phyloP scores from a whole-genome alignment of 176 grass and related monocot species.

The Bothriochloa decipiens region DNA sequence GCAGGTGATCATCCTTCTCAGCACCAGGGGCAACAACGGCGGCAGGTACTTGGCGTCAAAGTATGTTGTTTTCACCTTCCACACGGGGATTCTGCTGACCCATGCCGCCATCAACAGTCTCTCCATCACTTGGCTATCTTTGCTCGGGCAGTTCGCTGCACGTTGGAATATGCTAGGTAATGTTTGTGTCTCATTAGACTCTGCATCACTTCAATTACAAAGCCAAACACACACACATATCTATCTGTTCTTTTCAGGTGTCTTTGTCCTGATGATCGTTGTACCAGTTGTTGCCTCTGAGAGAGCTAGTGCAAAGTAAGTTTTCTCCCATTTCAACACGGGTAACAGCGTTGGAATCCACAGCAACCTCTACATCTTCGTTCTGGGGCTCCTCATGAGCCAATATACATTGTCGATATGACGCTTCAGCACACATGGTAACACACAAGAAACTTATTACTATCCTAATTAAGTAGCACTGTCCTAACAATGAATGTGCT shows the following conservation, averaged over 20 bases:
- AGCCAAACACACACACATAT: background rate
- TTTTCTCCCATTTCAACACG: constrained; percentile 85
- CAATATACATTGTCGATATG: constrained; percentile 74
- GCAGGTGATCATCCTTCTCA: constrained; percentile 76
- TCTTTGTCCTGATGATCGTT: constrained; percentile 75
- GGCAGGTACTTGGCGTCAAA: constrained; percentile 78
- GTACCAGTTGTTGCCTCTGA: constrained; percentile 76
- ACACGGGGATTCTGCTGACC: constrained; percentile 67
- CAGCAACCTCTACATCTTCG: constrained; percentile 75
- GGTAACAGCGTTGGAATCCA: constrained; percentile 76
- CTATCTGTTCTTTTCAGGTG: constrained; percentile 42
- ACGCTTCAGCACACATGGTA: constrained; percentile 69
- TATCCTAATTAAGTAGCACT: background rate
- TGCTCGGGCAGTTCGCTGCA: constrained; percentile 80
- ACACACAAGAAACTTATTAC: background rate
- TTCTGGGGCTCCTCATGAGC: constrained; percentile 92
- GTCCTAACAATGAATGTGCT: background rate
- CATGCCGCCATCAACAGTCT: constrained; percentile 88
- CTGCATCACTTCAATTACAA: background rate
- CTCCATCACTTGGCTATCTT: constrained; percentile 73
- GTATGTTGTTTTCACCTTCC: constrained; percentile 78
- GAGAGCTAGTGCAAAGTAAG: constrained; percentile 71
- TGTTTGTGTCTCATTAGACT: background rate
- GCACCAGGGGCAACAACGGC: constrained; percentile 66
- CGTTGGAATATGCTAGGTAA: constrained; percentile 83